Evolutionary conservation across 257 asterid species (phyloP), one percentile per base, ranked within the genome.

Genomic region (Rubia yunnanensis): DNA sequence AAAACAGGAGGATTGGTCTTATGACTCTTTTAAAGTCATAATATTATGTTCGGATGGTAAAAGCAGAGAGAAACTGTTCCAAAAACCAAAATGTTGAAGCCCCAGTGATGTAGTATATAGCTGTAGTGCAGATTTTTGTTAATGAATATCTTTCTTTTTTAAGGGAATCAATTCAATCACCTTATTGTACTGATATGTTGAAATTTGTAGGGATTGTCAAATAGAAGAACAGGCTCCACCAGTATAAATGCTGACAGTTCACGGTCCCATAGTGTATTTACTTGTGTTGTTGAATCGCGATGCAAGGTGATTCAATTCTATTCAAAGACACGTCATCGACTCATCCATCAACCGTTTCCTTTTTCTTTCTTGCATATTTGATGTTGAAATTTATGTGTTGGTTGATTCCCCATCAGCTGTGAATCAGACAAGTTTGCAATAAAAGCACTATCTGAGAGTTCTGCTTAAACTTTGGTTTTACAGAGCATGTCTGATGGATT

Each of bases 251-350:
- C 97, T 56, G 99, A 94, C 83, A 94, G 99, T 80, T 94, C 99
- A 62, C 90, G 99, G 35, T 94, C 99, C 73, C 99, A 94, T 82
- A 86, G 99, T 57, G 97, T 94, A 57, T 94, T 94, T 79, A 90
- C 99, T 22, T 94, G 97, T 80, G 87, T 94, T 76, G 92, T 94
- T 72, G 97, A 94, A 83, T 94, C 99, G 44, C 96, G 95, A 59
- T 73, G 85, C 86, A 94, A 94, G 97, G 99, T 94, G 85, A 72
- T 67, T 27, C 26, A 32, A 64, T 65, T 66, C 62, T 46, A 66
- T 52, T 60, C 46, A 39, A 22, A 24, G 23, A 15, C 54, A 44
- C 15, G 30, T 39, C 61, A 58, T 58, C 13, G 0, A 20, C 20
- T 44, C 5, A 44, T 44, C 7, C 8, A 57, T 55, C 11, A 5